Evolutionary conservation across 1,284 basidiomycete genomes (phyloP).

Genomic region (Heterobasidion occidentale): DNA sequence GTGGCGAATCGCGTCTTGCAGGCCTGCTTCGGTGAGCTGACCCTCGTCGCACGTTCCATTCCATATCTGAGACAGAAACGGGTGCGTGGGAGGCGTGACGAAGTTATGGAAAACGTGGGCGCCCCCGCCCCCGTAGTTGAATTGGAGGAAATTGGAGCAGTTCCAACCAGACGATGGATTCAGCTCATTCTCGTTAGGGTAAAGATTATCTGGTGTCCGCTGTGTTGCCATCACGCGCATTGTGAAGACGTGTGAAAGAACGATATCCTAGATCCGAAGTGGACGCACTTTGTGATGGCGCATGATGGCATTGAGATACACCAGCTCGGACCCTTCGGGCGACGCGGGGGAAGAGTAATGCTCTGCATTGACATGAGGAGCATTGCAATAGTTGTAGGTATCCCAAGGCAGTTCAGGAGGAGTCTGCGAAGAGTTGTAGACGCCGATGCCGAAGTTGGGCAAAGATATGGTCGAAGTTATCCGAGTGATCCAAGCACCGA

Average conservation of each 20-base stretch:
- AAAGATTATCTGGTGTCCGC: conserved; percentile 39
- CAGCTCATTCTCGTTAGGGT: conserved; percentile 36
- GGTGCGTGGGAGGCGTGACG: conserved; percentile 31
- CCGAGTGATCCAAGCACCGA: too few relatives aligned
- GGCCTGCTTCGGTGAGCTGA: conserved; percentile 40
- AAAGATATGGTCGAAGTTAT: too few relatives aligned
- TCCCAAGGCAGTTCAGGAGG: conserved; percentile 30
- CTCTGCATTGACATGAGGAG: conserved; percentile 36
- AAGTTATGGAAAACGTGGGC: conserved; percentile 32
- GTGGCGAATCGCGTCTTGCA: conserved; percentile 39
- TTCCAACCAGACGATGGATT: conserved; percentile 34
- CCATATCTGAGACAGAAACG: conserved; percentile 44
- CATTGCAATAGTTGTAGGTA: conserved; percentile 49
- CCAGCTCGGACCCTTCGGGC: conserved; percentile 21
- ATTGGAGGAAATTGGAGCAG: conserved; percentile 28
- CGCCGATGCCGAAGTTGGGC: background rate
- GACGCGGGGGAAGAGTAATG: conserved; percentile 26
- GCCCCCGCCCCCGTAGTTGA: conserved; percentile 27
- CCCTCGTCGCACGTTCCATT: conserved; percentile 46
- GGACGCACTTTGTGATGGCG: conserved; percentile 38
- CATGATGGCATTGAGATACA: conserved; percentile 35
- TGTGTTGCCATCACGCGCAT: conserved; percentile 6
- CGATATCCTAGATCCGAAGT: background rate
- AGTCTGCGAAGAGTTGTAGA: conserved; percentile 5
- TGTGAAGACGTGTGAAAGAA: background rate